Evolutionary conservation across 768 basidiomycete genomes (phyloP), one percentile per base, ranked within the genome.

Genomic region (Daedalea quercina): DNA sequence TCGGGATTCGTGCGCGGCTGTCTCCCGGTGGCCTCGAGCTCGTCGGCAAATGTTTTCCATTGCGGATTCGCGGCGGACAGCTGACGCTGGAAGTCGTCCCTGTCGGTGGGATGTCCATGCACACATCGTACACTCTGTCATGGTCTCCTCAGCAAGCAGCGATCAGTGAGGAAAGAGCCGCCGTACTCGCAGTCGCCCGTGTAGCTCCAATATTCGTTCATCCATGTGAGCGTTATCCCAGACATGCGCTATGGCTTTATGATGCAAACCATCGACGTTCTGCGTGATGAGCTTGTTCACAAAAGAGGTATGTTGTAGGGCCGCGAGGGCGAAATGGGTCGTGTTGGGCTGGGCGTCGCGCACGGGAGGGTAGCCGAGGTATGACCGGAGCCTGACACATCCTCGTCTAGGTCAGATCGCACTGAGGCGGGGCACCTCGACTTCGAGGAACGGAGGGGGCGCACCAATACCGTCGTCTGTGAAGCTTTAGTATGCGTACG

Each of bases 181-280:
- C 9, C 40, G 50, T 57, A 91, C 90, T 67, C 90, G 88, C 11
- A 97, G 68, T 17, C 86, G 90, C 19, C 94, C 94, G 65, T 97
- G 94, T 8, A 97, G 77, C 65, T 95, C 91, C 22, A 96, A 72
- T 42, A 93, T 82, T 23, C 69, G 65, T 58, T 66, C 49, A 57
- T 69, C 46, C 66, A 70, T 63, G 20, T 59, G 63, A n/a, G 62
- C 63, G 49, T 65, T 69, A 55, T 63, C 69, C 69, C 67, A 71
- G 54, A 77, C 74, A 63, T 70, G 68, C 33, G 68, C 52, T 19
- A 88, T 68, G 8, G 91, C 89, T 69, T 90, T 91, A 48, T 84
- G 84, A 63, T 97, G 94, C 6, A 98, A 79, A 1, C 93, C 94
- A 62, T 98, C 95, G n/a, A 98, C 94, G 59, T 90, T 90, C 75